Evolutionary conservation across 306 rosid genomes (phyloP), one percentile per base, ranked within the genome.

Genomic region (Delonix regia): DNA sequence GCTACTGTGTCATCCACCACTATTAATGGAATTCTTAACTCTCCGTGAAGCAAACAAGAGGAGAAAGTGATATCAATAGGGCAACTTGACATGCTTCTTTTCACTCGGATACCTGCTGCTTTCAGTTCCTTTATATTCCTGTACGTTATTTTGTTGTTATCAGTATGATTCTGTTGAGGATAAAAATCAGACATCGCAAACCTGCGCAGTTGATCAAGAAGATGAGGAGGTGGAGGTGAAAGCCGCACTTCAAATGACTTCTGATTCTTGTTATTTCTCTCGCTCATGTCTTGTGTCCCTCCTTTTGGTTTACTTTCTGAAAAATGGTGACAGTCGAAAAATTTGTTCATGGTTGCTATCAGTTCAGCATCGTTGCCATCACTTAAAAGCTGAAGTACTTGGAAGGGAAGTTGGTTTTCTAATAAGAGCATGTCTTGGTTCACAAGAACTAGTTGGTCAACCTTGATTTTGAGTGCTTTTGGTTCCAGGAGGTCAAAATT

Each of bases 361-460:
- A 69, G 53, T 1, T 0, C 0, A 0, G 0, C 2, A 0, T 41
- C 33, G 5, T 8, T 8, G 1, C 27, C 83, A 63, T 63, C 41
- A 4, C 44, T 18, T 63, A 33, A 64, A 7, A 73, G 9, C 6
- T 41, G 57, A 1, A 80, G 42, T 14, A 80, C 22, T 1, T 4
- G 11, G 9, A 1, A 73, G 0, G 79, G 83, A 52, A 80, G 69
- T 18, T 80, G 83, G 44, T 64, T 80, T 75, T 80, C 79, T 4
- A 80, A 8, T 69, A 80, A 33, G 27, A 80, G 75, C 74, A 65
- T 69, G 25, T 80, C 79, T 62, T 4, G 34, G 30, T 66, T 69
- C 45, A 74, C 62, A 28, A 73, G 83, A 22, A 48, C 75, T 0
- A 80, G 33, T 24, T 73, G 62, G 6, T 80, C 79, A 9, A 30